Evolutionary conservation across 352 stramenopile species (phyloP), one percentile per base, ranked within the genome.

Genomic region (Paralagenidium karlingii): DNA sequence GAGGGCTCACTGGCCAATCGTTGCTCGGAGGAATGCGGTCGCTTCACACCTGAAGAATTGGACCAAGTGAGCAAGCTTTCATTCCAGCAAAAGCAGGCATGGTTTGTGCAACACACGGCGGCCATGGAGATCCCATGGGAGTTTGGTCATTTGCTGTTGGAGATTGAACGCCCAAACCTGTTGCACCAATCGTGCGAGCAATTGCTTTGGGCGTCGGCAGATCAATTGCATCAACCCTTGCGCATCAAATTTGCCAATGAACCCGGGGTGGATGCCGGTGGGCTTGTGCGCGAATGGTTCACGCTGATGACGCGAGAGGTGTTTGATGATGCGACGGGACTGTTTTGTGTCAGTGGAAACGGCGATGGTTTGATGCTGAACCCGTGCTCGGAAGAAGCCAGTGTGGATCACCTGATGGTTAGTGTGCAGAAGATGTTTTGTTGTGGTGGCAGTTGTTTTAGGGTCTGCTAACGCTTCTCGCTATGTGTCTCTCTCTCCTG

Each of bases 261-360:
- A 26, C 76, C 78, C 12, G 84, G 84, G n/a, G 73, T 95, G 8
- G 85, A 96, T 58, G 85, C 83, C 4, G 85, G 85, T 15, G 85
- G 85, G 32, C 60, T 96, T 8, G 80, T 93, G 36, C 73, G 85
- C 6, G 85, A 95, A 50, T 96, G 85, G 85, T 95, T 95, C 51
- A 85, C 70, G 19, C 58, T 96, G 13, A 84, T 94, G 71, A 87
- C 67, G 2, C 82, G 89, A 30, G 80, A 88, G 20, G 62, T 96
- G 5, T 94, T 96, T 56, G 80, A 92, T 30, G 77, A 88, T 24
- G 47, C 60, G 4, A 83, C 75, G 0, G 84, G 82, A 0, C 43
- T 94, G 16, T 96, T 94, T 44, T 76, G 74, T 34, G 70, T 53
- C 37, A 82, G 56, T 15, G 63, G 73, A 11, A 83, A 82, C 27